Percentiles rank a stretch among this genome's conserved stretches.
Evolutionary conservation across 352 stramenopile genomes (phyloP).

Genomic region (Phytophthora boehmeriae): DNA sequence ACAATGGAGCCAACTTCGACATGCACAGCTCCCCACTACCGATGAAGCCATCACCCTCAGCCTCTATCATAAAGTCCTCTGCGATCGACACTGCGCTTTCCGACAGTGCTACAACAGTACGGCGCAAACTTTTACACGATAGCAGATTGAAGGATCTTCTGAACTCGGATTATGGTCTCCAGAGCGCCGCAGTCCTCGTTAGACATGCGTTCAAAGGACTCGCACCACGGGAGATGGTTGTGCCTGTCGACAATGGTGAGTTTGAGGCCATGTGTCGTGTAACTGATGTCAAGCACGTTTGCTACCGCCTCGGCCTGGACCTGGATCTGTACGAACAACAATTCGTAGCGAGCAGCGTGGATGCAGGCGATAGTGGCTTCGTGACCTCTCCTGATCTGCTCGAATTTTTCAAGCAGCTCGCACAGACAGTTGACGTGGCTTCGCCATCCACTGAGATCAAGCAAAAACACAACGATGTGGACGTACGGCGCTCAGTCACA

Average conservation of each 20-base stretch:
- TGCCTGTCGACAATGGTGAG: conserved; percentile 69
- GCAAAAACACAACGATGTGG: conserved; percentile 10
- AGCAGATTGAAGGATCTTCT: conserved; percentile 64
- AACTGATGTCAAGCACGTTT: conserved; percentile 75
- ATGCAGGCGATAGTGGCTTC: conserved; percentile 60
- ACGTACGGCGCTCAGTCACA: conserved; percentile 25
- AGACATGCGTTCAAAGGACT: conserved; percentile 80
- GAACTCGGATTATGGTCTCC: conserved; percentile 50
- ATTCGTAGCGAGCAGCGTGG: conserved; percentile 54
- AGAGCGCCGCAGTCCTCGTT: conserved; percentile 71
- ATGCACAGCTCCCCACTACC: conserved; percentile 37
- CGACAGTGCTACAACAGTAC: conserved; percentile 28
- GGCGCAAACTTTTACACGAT: conserved; percentile 63
- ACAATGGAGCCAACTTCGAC: conserved; percentile 34
- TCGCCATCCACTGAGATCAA: conserved; percentile 8
- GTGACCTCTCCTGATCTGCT: conserved; percentile 66
- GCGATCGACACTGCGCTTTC: conserved; percentile 10
- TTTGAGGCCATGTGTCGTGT: conserved; percentile 71
- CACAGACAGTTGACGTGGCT: conserved; percentile 10
- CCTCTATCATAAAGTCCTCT: conserved; percentile 16
- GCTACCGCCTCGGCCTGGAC: conserved; percentile 70
- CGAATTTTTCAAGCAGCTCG: conserved; percentile 60
- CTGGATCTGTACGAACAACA: conserved; percentile 68
- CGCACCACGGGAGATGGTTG: conserved; percentile 63
- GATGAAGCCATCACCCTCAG: conserved; percentile 14